A percentile compares a stretch with the other conserved stretches of the same genome.
These are phyloP conservation scores for Cyberlindnera veronae DNA, from an alignment of 805 yeast species.

Conservation along the genomic window DNA sequence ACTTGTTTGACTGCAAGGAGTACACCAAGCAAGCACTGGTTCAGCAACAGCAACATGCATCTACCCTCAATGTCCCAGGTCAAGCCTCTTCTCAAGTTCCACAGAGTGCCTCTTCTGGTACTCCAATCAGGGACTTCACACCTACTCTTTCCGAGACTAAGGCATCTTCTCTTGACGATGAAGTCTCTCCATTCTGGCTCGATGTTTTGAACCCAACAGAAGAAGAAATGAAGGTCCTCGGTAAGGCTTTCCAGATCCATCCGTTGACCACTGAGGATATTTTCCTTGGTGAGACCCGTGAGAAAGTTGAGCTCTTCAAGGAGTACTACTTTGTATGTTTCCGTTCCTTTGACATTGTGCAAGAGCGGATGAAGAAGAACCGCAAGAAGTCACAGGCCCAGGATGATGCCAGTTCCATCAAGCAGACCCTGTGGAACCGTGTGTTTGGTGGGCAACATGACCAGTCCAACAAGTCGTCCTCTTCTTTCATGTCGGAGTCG, in stretches of 20 bases:
- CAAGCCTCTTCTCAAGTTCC: neutral
- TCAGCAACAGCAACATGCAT: neutral
- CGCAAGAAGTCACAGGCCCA: slow-evolving; percentile 1
- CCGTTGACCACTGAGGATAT: slow-evolving; percentile 97
- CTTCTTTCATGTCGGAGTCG: slow-evolving; percentile 18
- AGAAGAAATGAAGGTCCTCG: slow-evolving; percentile 89
- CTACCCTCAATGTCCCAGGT: too few species aligned
- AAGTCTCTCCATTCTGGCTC: slow-evolving; percentile 79
- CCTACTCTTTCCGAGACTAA: slow-evolving; percentile 10
- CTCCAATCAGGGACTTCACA: slow-evolving; percentile 9
- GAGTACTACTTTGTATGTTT: slow-evolving; percentile 92
- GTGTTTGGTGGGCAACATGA: slow-evolving; percentile 16
- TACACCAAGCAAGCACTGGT: slow-evolving; percentile 13
- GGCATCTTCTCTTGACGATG: slow-evolving; percentile 14
- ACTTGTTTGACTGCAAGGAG: slow-evolving; percentile 52
- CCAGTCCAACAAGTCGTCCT: slow-evolving; percentile 5
- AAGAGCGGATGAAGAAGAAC: slow-evolving; percentile 53
- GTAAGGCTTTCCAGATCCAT: slow-evolving; percentile 91
- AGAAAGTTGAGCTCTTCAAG: slow-evolving; percentile 88
- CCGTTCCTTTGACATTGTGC: slow-evolving; percentile 75
- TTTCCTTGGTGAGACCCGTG: slow-evolving; percentile 88
- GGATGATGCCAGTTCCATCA: slow-evolving; percentile 6
- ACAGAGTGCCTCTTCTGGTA: slow-evolving; percentile 3
- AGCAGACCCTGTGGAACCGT: slow-evolving; percentile 9
- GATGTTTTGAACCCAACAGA: slow-evolving; percentile 92